A percentile compares a stretch with the other conserved stretches of the same genome.
Evolutionary conservation across 2,329 filamentous ascomycete genomes (phyloP).

Genomic region (Fusarium buharicum): DNA sequence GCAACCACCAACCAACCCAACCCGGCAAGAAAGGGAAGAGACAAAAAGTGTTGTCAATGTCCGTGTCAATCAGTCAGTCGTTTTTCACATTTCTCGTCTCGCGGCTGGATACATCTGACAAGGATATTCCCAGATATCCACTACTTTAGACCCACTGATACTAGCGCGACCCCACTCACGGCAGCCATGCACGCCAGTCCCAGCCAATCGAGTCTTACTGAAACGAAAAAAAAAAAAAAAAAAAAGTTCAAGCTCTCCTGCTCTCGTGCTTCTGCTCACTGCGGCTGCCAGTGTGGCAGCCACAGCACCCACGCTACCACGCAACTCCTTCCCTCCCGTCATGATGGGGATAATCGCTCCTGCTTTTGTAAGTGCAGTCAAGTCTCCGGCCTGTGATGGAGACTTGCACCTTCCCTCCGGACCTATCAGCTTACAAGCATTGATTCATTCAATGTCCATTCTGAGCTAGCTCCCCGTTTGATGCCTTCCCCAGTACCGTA

Average conservation of each 20-base stretch:
- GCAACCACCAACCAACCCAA: neutral
- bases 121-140: constrained; percentile 35
- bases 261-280: constrained; percentile 46
- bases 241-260: constrained; percentile 54
- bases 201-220: constrained; percentile 49
- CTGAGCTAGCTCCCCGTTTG: constrained; percentile 35
- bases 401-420: constrained; percentile 12
- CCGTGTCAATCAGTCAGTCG: neutral
- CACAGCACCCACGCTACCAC: constrained; percentile 27
- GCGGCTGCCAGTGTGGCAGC: constrained; percentile 24
- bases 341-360: constrained; percentile 26
- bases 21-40: no score
- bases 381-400: constrained; percentile 26
- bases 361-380: constrained; percentile 23
- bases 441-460: constrained; percentile 39
- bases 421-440: constrained; percentile 44
- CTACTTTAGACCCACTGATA: constrained; percentile 45
- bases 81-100: constrained; percentile 28
- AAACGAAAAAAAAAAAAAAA: constrained; percentile 50
- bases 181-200: constrained; percentile 49
- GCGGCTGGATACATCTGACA: constrained; percentile 35
- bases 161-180: constrained; percentile 48
- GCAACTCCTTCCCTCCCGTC: constrained; percentile 17
- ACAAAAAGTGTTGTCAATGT: constrained; percentile 11
- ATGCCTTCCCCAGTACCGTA: constrained; percentile 36